These are phyloP conservation scores for Cutaneotrichosporon mucoides DNA, from an alignment of 1,284 basidiomycete species.

Conservation along the genomic window DNA sequence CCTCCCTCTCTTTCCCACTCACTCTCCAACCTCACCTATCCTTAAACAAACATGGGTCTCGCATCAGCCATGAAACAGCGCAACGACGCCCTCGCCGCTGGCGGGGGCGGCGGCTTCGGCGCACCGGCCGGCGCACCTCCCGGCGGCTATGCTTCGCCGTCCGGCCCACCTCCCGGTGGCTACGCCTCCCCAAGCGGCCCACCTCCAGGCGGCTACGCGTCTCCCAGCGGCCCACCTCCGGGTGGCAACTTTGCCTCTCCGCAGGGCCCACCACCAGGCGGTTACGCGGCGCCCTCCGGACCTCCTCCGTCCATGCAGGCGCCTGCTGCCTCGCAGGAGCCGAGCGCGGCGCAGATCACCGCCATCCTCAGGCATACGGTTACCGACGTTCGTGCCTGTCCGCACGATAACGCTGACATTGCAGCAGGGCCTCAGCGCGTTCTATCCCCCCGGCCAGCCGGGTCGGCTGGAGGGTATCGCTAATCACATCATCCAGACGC, in stretches of 20 bases:
- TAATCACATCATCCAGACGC: slow-evolving; percentile 44
- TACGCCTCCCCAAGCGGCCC: too few species aligned
- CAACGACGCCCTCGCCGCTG: background rate
- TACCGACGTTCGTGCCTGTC: slow-evolving; percentile 38
- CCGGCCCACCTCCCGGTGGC: too few species aligned
- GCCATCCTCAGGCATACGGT: slow-evolving; percentile 42
- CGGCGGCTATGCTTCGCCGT: too few species aligned
- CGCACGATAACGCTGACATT: slow-evolving; percentile 4
- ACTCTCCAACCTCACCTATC: too few species aligned
- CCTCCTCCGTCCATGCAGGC: too few species aligned
- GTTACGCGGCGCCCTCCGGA: background rate
- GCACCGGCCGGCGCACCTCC: background rate
- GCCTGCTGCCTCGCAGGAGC: background rate
- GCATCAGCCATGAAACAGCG: slow-evolving; percentile 2
- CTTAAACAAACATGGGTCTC: background rate
- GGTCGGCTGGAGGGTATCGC: slow-evolving; percentile 48
- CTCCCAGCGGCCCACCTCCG: background rate
- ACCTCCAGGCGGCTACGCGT: background rate
- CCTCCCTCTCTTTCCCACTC: too few species aligned
- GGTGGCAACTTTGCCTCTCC: background rate
- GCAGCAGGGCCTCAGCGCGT: slow-evolving; percentile 49
- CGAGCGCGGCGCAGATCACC: background rate
- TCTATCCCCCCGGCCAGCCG: slow-evolving; percentile 48
- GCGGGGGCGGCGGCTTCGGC: background rate
- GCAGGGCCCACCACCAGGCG: background rate